Evolutionary conservation across 176 grass and related monocot genomes (phyloP).

Genomic region (Ensete ventricosum): DNA sequence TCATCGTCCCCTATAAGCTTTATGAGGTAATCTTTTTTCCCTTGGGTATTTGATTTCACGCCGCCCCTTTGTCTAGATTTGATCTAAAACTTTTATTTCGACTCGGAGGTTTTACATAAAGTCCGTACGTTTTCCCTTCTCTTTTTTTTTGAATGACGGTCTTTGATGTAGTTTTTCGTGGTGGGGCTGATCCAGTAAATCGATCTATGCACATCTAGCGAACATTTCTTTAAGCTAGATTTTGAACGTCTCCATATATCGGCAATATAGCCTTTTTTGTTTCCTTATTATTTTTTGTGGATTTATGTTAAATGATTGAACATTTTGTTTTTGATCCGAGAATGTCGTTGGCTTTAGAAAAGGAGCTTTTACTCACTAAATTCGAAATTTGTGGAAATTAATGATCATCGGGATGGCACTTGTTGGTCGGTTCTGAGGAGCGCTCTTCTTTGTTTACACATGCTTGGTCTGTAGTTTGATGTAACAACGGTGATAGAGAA

Average conservation of each 20-base stretch:
- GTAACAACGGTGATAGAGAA: not conserved
- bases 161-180: not conserved
- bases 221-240: too few relatives aligned
- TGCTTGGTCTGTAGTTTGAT: not conserved
- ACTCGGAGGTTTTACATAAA: not conserved
- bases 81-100: not conserved
- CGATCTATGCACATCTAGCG: too few relatives aligned
- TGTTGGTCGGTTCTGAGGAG: too few relatives aligned
- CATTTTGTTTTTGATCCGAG: not conserved
- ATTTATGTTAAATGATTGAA: not conserved
- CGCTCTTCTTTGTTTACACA: too few relatives aligned
- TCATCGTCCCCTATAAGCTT: conserved; percentile 84
- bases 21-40: conserved; percentile 48
- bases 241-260: too few relatives aligned
- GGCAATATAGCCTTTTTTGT: too few relatives aligned
- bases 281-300: not conserved
- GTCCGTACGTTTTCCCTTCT: not conserved
- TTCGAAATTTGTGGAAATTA: too few relatives aligned
- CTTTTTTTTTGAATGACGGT: not conserved
- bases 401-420: too few relatives aligned
- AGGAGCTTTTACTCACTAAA: too few relatives aligned
- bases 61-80: not conserved
- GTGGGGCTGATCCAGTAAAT: too few relatives aligned
- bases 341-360: too few relatives aligned
- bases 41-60: not conserved